A percentile compares a stretch with the other conserved stretches of the same genome.
These are phyloP conservation scores for Penicillium sp. DNA, from an alignment of 2,329 filamentous ascomycete species.

Conservation along the genomic window DNA sequence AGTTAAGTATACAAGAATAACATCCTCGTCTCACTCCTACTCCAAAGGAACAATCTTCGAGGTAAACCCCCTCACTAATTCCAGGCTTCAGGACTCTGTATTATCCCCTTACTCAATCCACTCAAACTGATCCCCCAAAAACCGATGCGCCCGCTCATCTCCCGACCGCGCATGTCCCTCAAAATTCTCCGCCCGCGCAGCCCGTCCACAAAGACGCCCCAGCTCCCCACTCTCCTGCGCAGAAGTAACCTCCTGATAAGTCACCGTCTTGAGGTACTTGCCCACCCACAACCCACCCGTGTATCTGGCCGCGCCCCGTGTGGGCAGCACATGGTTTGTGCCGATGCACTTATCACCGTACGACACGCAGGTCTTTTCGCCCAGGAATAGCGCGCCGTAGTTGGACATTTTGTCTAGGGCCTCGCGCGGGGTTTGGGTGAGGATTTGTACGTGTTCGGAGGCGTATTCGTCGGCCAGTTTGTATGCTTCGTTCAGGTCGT, in stretches of 20 bases:
- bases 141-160: constrained; percentile 49
- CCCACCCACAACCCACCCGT: constrained; percentile 59
- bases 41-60: no score
- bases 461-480: constrained; percentile 51
- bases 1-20: not conserved
- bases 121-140: constrained; percentile 44
- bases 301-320: constrained; percentile 50
- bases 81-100: no score
- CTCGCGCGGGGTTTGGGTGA: constrained; percentile 50
- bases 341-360: constrained; percentile 60
- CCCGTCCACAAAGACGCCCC: constrained; percentile 52
- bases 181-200: constrained; percentile 54
- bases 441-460: constrained; percentile 55
- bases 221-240: constrained; percentile 50
- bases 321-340: constrained; percentile 58
- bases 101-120: constrained; percentile 42
- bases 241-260: constrained; percentile 54
- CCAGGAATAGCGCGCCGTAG: constrained; percentile 55
- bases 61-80: no score
- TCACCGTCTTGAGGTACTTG: constrained; percentile 56
- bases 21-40: no score
- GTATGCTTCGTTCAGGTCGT: constrained; percentile 47
- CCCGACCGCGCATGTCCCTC: constrained; percentile 57
- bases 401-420: constrained; percentile 55
- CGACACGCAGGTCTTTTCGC: constrained; percentile 55